Evolutionary conservation across 352 stramenopile species (phyloP).

Genomic region (Thraustochytrium sp.): DNA sequence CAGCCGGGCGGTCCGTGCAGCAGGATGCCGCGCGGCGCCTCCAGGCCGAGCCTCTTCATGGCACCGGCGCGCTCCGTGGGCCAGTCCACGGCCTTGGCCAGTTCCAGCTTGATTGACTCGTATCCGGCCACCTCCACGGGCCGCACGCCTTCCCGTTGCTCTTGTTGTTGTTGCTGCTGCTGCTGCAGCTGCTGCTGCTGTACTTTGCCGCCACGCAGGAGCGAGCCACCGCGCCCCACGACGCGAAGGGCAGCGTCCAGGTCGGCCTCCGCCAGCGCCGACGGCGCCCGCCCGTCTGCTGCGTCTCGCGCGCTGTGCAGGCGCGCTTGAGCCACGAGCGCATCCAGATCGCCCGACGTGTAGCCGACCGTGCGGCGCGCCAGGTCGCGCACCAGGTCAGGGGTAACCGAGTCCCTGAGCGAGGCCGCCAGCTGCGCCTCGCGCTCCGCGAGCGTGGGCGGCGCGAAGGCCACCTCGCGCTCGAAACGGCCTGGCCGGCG

Average conservation of each 20-base stretch:
- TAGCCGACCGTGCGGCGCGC: slow-evolving; percentile 88
- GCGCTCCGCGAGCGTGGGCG: slow-evolving; percentile 84
- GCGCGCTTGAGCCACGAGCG: slow-evolving; percentile 53
- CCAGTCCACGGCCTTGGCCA: slow-evolving; percentile 83
- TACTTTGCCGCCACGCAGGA: slow-evolving; percentile 7
- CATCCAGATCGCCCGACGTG: slow-evolving; percentile 74
- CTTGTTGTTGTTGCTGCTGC: no score
- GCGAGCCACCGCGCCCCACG: not conserved
- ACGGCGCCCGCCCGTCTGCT: no score
- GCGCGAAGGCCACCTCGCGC: slow-evolving; percentile 88
- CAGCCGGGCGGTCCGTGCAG: slow-evolving; percentile 80
- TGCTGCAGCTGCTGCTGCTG: slow-evolving; percentile 39
- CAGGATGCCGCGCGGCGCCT: slow-evolving; percentile 69
- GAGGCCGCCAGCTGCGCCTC: slow-evolving; percentile 64
- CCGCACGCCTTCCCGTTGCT: no score
- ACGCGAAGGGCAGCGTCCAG: not conserved
- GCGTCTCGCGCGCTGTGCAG: not conserved
- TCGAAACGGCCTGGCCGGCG: slow-evolving; percentile 91
- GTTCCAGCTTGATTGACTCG: slow-evolving; percentile 89
- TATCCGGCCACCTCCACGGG: slow-evolving; percentile 93
- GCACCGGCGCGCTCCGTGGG: slow-evolving; percentile 67
- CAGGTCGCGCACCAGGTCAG: slow-evolving; percentile 74
- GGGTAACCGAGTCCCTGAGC: slow-evolving; percentile 51
- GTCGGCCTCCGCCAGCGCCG: not conserved
- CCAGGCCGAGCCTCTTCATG: slow-evolving; percentile 60